These are phyloP conservation scores for Jamesozyma rosinii DNA, from an alignment of 805 yeast species.

Conservation along the genomic window DNA sequence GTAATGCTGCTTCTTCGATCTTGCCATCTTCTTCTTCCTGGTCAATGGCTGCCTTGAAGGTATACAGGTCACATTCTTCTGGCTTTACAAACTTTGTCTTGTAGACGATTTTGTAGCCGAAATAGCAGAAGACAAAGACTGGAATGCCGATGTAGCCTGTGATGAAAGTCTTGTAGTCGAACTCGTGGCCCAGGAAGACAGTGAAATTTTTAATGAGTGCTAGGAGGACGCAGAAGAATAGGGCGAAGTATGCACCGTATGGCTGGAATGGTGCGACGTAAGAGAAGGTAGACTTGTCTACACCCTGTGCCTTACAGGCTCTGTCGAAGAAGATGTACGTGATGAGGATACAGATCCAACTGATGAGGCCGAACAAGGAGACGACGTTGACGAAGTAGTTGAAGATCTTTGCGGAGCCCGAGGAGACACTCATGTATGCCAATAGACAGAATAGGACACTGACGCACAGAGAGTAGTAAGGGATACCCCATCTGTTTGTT, in stretches of 20 bases:
- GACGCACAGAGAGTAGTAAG: constrained; percentile 45
- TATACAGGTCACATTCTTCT: constrained; percentile 44
- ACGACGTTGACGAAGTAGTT: constrained; percentile 66
- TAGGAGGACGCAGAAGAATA: constrained; percentile 44
- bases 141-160: constrained; percentile 68
- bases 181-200: constrained; percentile 53
- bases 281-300: constrained; percentile 44
- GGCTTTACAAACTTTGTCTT: constrained; percentile 43
- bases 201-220: constrained; percentile 63
- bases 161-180: constrained; percentile 57
- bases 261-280: constrained; percentile 64
- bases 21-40: constrained; percentile 30
- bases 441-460: constrained; percentile 49
- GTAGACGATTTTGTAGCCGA: constrained; percentile 51
- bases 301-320: constrained; percentile 61
- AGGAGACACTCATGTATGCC: constrained; percentile 61
- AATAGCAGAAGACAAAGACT: constrained; percentile 43
- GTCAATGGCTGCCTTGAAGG: constrained; percentile 23
- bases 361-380: constrained; percentile 63
- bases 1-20: constrained; percentile 22
- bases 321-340: constrained; percentile 58
- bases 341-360: constrained; percentile 64
- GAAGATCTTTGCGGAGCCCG: constrained; percentile 49
- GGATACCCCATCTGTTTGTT: constrained; percentile 65
- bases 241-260: constrained; percentile 52